Conservation (phyloP, 768 basidiomycete species). For the Chiua virens region DNA sequence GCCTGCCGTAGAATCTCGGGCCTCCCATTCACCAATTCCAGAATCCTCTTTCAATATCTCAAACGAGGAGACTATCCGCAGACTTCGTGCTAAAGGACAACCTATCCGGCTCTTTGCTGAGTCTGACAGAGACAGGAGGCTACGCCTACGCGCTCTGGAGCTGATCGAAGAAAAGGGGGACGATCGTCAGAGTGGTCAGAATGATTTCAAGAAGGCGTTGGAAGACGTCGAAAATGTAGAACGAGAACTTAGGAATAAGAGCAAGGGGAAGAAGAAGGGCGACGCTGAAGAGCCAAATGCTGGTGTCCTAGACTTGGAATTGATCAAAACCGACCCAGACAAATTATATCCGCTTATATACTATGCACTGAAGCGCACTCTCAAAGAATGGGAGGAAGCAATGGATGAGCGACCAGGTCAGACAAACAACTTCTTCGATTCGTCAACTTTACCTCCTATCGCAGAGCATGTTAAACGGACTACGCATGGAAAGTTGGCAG, state of each 20-base stretch:
- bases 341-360: constrained; percentile 97
- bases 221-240: constrained; percentile 86
- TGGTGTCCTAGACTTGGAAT: constrained; percentile 71
- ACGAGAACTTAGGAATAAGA: constrained; percentile 60
- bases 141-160: constrained; percentile 90
- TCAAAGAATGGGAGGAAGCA: constrained; percentile 96
- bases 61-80: constrained; percentile 86
- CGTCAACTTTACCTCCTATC: constrained; percentile 1
- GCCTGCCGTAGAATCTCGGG: constrained; percentile 32
- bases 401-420: constrained; percentile 92
- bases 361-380: constrained; percentile 85
- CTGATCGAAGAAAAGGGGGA: constrained; percentile 90
- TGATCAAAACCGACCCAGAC: constrained; percentile 90
- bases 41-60: constrained; percentile 77
- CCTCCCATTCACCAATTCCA: constrained; percentile 40
- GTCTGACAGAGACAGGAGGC: constrained; percentile 87
- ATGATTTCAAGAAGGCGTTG: constrained; percentile 90
- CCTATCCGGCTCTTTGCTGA: constrained; percentile 95
- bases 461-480: constrained; percentile 84
- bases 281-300: constrained; percentile 47
- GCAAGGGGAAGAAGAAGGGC: constrained; percentile 59
- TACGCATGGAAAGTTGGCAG: constrained; percentile 89
- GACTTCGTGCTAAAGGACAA: constrained; percentile 88
- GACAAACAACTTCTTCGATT: constrained; percentile 10
- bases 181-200: constrained; percentile 81